A percentile compares a stretch with the other conserved stretches of the same genome.
phyloP scores from a whole-genome alignment of 345 rosid genomes.

The Eucalyptus cloeziana region DNA sequence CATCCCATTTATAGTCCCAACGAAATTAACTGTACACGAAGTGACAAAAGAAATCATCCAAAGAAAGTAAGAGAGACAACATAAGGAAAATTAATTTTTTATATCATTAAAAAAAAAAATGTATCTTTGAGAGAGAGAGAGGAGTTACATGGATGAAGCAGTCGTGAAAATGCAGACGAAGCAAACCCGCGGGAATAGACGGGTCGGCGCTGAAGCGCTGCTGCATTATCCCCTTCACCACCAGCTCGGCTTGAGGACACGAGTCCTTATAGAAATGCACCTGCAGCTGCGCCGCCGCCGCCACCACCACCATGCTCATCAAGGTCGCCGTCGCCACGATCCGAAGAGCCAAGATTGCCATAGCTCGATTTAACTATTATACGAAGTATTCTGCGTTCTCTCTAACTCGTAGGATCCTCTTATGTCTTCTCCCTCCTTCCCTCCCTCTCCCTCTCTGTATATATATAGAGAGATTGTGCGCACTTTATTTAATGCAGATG shows the following conservation, averaged over 20 bases:
- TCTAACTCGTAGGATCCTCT: neutral
- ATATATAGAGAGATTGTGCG: neutral
- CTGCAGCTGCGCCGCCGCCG: neutral
- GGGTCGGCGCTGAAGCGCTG: neutral
- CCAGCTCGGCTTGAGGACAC: conserved; percentile 2
- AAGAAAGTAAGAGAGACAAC: neutral
- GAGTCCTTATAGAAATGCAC: neutral
- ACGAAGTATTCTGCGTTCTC: neutral
- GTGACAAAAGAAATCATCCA: neutral
- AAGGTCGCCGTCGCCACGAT: neutral
- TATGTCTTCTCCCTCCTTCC: neutral
- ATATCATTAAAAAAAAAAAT: neutral
- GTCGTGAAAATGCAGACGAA: conserved; percentile 5
- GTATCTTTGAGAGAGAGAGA: neutral
- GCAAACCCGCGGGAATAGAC: conserved; percentile 1
- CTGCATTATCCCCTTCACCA: neutral
- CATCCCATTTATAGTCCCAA: neutral
- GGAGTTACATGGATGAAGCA: neutral
- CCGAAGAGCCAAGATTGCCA: neutral
- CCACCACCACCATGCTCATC: neutral
- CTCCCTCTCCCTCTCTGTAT: neutral
- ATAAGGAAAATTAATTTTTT: neutral
- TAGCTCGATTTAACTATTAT: neutral
- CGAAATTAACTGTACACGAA: neutral
- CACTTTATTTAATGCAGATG: neutral